phyloP scores from a whole-genome alignment of 139 green algal genomes.

The Ulvella scutata region DNA sequence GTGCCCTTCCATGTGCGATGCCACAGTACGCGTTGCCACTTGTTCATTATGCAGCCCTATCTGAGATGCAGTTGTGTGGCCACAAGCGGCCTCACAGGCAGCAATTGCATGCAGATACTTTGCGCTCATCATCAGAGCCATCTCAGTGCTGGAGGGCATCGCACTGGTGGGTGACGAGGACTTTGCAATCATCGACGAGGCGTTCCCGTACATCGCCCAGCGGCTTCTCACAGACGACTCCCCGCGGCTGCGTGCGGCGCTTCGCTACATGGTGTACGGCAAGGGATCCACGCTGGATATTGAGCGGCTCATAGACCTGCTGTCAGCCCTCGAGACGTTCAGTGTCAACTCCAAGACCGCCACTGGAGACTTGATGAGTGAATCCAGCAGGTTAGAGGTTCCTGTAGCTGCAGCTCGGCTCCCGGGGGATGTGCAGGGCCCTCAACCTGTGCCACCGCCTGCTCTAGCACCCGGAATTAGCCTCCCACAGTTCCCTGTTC shows the following conservation, averaged over 20 bases:
- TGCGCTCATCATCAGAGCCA: conserved; percentile 83
- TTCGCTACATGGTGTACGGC: conserved; percentile 75
- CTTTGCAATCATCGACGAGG: conserved; percentile 95
- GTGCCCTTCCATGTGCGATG: too few species aligned
- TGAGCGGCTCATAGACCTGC: conserved; percentile 88
- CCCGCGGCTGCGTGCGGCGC: conserved; percentile 60
- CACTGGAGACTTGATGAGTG: conserved; percentile 31
- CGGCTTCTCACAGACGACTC: conserved; percentile 83
- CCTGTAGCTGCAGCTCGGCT: too few species aligned
- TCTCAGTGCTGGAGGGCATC: conserved; percentile 76
- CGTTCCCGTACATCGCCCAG: conserved; percentile 93
- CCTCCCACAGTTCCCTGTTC: neutral
- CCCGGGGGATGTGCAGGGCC: too few species aligned
- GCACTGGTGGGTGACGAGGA: conserved; percentile 64
- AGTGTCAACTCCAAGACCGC: conserved; percentile 32
- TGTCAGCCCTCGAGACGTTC: conserved; percentile 91
- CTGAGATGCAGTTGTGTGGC: too few species aligned
- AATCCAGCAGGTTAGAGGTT: too few species aligned
- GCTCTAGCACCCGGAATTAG: too few species aligned
- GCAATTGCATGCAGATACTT: conserved; percentile 34
- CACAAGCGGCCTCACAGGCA: neutral
- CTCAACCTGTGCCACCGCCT: too few species aligned
- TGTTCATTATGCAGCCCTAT: too few species aligned
- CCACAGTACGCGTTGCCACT: too few species aligned
- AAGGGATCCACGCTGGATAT: conserved; percentile 40